phyloP scores from a whole-genome alignment of 768 basidiomycete species.

The Tulasnella sp. region DNA sequence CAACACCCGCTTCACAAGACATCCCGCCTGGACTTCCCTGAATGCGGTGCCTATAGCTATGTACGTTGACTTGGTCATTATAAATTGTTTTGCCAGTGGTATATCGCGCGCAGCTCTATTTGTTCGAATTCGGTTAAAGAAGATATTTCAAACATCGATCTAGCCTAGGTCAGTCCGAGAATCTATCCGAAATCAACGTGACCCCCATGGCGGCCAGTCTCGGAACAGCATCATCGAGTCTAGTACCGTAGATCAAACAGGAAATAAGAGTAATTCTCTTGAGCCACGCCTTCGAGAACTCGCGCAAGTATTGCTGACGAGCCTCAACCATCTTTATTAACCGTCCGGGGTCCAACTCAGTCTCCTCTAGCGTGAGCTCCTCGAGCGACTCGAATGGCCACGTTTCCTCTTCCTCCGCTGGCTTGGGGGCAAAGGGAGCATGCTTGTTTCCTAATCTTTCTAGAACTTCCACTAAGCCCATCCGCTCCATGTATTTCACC shows the following conservation, averaged over 20 bases:
- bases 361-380: neutral
- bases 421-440: neutral
- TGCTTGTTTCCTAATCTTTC: neutral
- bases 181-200: neutral
- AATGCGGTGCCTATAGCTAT: too few relatives aligned
- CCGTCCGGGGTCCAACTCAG: neutral
- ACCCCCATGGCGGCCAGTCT: neutral
- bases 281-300: neutral
- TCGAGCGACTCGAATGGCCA: neutral
- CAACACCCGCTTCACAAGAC: too few relatives aligned
- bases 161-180: too few relatives aligned
- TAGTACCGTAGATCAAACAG: neutral
- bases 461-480: neutral
- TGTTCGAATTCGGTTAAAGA: too few relatives aligned
- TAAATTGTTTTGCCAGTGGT: too few relatives aligned
- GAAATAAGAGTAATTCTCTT: neutral
- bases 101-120: too few relatives aligned
- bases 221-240: neutral
- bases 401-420: neutral
- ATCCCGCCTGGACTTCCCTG: too few relatives aligned
- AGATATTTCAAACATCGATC: too few relatives aligned
- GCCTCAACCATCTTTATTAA: neutral
- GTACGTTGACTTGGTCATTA: too few relatives aligned
- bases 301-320: neutral
- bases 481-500: neutral